phyloP scores from a whole-genome alignment of 2,329 filamentous ascomycete species.

The Ambrosiella beaveri region DNA sequence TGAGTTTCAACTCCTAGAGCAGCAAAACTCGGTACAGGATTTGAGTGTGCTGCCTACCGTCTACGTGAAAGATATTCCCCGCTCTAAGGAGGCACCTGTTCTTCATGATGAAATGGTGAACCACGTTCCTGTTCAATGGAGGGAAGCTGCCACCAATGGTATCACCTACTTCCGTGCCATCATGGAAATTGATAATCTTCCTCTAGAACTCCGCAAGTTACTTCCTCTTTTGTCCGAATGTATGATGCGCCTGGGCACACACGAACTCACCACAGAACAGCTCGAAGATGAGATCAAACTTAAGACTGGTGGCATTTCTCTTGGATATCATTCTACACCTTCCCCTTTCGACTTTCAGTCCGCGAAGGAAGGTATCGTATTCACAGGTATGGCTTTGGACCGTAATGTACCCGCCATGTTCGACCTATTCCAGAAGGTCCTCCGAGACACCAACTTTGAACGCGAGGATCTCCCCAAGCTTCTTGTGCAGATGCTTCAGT shows the following conservation, averaged over 20 bases:
- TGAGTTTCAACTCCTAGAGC: conserved; percentile 62
- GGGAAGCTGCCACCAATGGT: conserved; percentile 83
- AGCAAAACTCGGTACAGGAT: conserved; percentile 73
- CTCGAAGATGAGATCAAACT: conserved; percentile 92
- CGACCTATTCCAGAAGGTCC: conserved; percentile 60
- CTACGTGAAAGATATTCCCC: conserved; percentile 74
- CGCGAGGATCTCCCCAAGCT: conserved; percentile 63
- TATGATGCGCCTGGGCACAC: conserved; percentile 84
- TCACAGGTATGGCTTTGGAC: conserved; percentile 78
- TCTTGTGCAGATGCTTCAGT: conserved; percentile 73
- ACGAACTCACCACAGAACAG: conserved; percentile 76
- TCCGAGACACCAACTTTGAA: conserved; percentile 81
- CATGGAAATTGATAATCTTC: conserved; percentile 60
- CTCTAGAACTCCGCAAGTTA: conserved; percentile 67
- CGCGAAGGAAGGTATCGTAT: conserved; percentile 64
- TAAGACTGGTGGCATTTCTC: conserved; percentile 79
- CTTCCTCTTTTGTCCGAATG: conserved; percentile 83
- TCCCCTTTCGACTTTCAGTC: conserved; percentile 54
- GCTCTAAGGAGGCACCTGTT: conserved; percentile 45
- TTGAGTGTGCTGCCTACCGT: conserved; percentile 77
- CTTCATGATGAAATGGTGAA: conserved; percentile 48
- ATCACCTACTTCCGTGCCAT: conserved; percentile 90
- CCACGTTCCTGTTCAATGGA: conserved; percentile 65
- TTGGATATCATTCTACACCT: conserved; percentile 68
- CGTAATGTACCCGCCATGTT: conserved; percentile 85